Conservation (phyloP, 208 protist species). For the Acanthamoeba triangularis region DNA sequence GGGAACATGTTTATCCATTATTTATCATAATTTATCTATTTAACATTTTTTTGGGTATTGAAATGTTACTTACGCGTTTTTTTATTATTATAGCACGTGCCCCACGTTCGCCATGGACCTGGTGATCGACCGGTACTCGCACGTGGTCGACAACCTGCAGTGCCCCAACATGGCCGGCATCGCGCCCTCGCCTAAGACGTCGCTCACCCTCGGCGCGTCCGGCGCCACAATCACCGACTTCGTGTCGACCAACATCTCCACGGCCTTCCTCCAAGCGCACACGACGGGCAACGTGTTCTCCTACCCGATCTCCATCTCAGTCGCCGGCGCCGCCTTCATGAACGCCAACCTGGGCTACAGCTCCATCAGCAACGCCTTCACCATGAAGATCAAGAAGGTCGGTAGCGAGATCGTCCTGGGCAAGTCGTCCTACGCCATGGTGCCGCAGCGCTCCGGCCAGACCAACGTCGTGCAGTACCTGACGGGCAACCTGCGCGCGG, state of each 20-base stretch:
- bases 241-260: conserved; percentile 61
- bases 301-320: conserved; percentile 11
- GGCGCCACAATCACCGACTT: conserved; percentile 12
- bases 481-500: not conserved
- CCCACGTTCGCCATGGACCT: conserved; percentile 46
- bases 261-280: not conserved
- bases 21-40: not conserved
- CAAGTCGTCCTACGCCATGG: conserved; percentile 17
- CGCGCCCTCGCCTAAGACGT: not conserved
- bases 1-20: not conserved
- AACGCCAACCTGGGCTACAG: conserved; percentile 40
- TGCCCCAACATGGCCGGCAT: conserved; percentile 49
- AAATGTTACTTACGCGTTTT: not conserved
- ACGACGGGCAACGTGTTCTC: not conserved
- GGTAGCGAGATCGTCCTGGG: not conserved
- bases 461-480: conserved; percentile 42
- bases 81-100: not conserved
- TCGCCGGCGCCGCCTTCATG: conserved; percentile 6
- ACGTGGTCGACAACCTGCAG: conserved; percentile 22
- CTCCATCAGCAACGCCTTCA: conserved; percentile 62
- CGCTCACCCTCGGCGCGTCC: not conserved
- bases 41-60: not conserved
- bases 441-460: conserved; percentile 52
- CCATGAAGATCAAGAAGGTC: not conserved
- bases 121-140: conserved; percentile 1